A percentile compares a stretch with the other conserved stretches of the same genome.
Conservation (phyloP, 306 rosid species). For the Quercus rubra region DNA sequence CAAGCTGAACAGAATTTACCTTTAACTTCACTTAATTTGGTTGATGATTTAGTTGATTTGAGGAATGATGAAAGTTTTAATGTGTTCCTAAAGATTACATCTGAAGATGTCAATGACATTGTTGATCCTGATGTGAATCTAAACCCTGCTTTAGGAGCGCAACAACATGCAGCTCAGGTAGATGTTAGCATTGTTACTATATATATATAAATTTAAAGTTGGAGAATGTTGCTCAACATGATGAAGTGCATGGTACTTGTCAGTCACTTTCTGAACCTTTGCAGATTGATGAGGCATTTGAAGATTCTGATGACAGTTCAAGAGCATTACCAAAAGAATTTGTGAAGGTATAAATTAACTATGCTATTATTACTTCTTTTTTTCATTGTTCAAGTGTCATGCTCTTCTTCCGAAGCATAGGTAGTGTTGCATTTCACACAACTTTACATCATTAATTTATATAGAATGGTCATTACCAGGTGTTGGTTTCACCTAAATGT, state of each 20-base stretch:
- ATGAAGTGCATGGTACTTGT: background rate
- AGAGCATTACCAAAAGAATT: background rate
- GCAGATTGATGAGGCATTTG: background rate
- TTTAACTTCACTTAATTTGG: background rate
- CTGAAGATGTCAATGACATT: background rate
- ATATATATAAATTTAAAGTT: background rate
- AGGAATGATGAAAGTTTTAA: background rate
- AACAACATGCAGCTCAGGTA: constrained; percentile 8
- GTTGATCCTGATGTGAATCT: background rate
- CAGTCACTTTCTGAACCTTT: background rate
- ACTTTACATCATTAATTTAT: background rate
- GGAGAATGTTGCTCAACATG: background rate
- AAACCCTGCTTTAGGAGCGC: constrained; percentile 11
- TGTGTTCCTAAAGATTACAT: background rate
- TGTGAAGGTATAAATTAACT: background rate
- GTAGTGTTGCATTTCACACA: background rate
- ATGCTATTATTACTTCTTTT: background rate
- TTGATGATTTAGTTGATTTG: background rate
- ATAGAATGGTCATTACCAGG: background rate
- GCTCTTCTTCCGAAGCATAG: background rate
- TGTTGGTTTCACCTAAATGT: background rate
- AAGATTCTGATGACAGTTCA: background rate
- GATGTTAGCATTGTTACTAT: background rate
- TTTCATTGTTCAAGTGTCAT: background rate
- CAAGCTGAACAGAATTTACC: background rate